A percentile compares a stretch with the other conserved stretches of the same genome.
phyloP scores from a whole-genome alignment of 1,284 basidiomycete genomes.

The Austroboletus rostrupii region DNA sequence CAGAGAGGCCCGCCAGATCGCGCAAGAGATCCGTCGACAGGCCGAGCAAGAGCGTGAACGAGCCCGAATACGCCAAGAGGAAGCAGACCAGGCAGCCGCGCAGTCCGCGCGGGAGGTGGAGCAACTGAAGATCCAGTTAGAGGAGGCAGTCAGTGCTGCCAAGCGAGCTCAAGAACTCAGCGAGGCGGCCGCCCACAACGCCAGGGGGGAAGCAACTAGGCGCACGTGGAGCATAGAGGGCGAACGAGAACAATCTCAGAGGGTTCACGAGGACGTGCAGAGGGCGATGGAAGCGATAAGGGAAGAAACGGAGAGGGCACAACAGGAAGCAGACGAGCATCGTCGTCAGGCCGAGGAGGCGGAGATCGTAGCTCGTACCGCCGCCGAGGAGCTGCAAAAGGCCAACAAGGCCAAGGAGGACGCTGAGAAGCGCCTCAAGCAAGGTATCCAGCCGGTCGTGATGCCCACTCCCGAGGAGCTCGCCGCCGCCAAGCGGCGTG shows the following conservation, averaged over 20 bases:
- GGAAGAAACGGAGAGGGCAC: constrained; percentile 14
- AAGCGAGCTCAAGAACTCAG: constrained; percentile 1
- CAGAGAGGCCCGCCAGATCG: background rate
- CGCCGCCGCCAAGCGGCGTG: too few relatives aligned
- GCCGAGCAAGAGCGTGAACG: constrained; percentile 6
- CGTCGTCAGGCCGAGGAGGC: constrained; percentile 13
- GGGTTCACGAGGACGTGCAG: constrained; percentile 16
- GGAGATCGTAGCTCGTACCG: constrained; percentile 8
- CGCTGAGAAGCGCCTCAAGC: constrained; percentile 13
- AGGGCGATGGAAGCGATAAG: constrained; percentile 6
- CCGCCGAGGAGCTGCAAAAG: constrained; percentile 12
- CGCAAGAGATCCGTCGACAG: background rate
- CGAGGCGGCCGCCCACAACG: constrained; percentile 6
- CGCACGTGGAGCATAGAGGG: constrained; percentile 9
- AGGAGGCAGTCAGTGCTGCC: background rate
- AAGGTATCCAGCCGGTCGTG: constrained; percentile 17
- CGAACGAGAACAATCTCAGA: constrained; percentile 11
- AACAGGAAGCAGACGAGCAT: constrained; percentile 14
- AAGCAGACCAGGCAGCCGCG: constrained; percentile 11
- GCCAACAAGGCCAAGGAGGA: constrained; percentile 10
- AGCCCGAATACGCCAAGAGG: constrained; percentile 8
- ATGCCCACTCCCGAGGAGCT: constrained; percentile 6
- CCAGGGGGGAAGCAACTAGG: constrained; percentile 14
- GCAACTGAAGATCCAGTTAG: constrained; percentile 9
- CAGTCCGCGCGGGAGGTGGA: constrained; percentile 1